A percentile compares a stretch with the other conserved stretches of the same genome.
Evolutionary conservation across 768 basidiomycete species (phyloP).

Genomic region (Hygrophorus russula): DNA sequence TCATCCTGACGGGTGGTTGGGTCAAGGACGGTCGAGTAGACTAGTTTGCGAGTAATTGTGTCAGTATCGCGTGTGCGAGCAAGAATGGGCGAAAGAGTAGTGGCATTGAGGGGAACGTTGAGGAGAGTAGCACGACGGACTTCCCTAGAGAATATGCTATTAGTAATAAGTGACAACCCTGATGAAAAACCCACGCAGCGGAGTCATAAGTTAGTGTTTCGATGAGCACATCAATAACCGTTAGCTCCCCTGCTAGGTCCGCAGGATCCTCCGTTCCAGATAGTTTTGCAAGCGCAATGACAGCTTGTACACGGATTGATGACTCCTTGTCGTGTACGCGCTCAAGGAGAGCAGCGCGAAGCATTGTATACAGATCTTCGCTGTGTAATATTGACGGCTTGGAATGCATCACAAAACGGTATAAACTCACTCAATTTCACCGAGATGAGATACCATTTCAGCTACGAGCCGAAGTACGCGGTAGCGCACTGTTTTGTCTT

Average conservation of each 20-base stretch:
- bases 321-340: slow-evolving; percentile 84
- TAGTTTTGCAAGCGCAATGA: slow-evolving; percentile 68
- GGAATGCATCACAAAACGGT: neutral
- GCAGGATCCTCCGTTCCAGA: slow-evolving; percentile 58
- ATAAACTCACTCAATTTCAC: slow-evolving; percentile 74
- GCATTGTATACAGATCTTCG: slow-evolving; percentile 66
- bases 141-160: slow-evolving; percentile 34
- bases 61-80: slow-evolving; percentile 82
- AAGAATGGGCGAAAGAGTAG: slow-evolving; percentile 58
- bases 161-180: too few relatives aligned
- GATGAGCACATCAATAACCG: slow-evolving; percentile 54
- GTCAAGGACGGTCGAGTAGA: slow-evolving; percentile 58
- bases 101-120: slow-evolving; percentile 52
- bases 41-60: slow-evolving; percentile 62
- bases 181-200: slow-evolving; percentile 34
- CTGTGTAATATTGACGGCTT: slow-evolving; percentile 26
- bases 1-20: slow-evolving; percentile 9
- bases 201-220: slow-evolving; percentile 65
- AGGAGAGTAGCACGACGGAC: slow-evolving; percentile 86
- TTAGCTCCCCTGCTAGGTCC: slow-evolving; percentile 35
- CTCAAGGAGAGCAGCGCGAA: slow-evolving; percentile 61
- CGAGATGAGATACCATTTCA: slow-evolving; percentile 74
- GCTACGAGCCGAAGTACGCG: slow-evolving; percentile 74
- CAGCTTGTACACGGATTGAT: slow-evolving; percentile 73
- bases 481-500: slow-evolving; percentile 84